These are phyloP conservation scores for Ophiostoma australiae DNA, from an alignment of 2,329 filamentous ascomycete genomes.

Conservation along the genomic window DNA sequence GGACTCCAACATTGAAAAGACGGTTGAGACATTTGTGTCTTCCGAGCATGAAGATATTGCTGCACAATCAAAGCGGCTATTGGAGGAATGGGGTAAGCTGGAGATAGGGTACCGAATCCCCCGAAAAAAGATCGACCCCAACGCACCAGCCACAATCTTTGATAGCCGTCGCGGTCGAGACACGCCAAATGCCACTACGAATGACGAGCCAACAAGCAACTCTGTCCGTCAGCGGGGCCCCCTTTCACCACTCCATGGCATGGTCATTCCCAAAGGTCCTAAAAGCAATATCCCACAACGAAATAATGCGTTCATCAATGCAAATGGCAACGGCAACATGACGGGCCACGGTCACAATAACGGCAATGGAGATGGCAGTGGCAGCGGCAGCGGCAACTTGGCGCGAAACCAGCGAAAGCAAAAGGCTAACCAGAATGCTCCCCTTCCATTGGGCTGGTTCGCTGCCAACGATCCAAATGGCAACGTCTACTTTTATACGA, in stretches of 20 bases:
- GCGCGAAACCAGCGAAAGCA: constrained; percentile 30
- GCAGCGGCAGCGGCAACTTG: constrained; percentile 48
- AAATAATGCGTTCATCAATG: constrained; percentile 46
- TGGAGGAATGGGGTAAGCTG: constrained; percentile 83
- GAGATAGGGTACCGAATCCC: constrained; percentile 91
- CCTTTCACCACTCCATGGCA: constrained; percentile 39
- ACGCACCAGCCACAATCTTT: constrained; percentile 50
- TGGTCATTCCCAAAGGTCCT: constrained; percentile 54
- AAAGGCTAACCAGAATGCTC: not conserved
- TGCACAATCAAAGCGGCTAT: constrained; percentile 62
- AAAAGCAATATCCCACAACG: constrained; percentile 56
- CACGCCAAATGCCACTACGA: constrained; percentile 34
- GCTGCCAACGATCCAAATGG: constrained; percentile 66
- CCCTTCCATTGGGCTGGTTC: constrained; percentile 80
- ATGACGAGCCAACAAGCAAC: constrained; percentile 11
- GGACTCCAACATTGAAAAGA: constrained; percentile 88
- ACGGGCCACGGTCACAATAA: constrained; percentile 21
- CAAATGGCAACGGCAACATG: constrained; percentile 28
- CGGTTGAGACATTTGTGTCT: constrained; percentile 62
- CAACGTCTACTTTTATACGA: constrained; percentile 79
- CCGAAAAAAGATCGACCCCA: constrained; percentile 76
- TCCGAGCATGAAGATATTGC: constrained; percentile 72
- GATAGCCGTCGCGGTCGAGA: constrained; percentile 60
- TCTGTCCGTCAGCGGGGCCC: constrained; percentile 12
- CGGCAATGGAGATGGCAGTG: not conserved